Conservation (phyloP, 1,284 basidiomycete genomes). For the Volvariella surrecta region DNA sequence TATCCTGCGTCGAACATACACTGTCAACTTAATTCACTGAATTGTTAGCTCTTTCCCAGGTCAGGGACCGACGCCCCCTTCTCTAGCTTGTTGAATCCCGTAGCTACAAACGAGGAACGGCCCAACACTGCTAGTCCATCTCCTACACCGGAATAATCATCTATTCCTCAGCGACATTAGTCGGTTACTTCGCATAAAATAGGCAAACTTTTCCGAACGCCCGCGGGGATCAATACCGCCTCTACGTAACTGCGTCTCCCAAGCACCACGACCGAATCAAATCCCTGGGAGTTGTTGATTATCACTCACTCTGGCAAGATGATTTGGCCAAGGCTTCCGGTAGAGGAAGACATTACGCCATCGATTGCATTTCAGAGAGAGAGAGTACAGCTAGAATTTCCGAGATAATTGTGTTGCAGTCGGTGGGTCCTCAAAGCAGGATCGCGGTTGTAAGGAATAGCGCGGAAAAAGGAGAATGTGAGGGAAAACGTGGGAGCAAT, state of each 20-base stretch:
- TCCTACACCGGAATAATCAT: slow-evolving; percentile 19
- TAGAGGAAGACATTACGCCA: slow-evolving; percentile 20
- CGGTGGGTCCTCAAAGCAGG: slow-evolving; percentile 15
- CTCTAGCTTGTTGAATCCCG: no score
- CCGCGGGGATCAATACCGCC: slow-evolving; percentile 16
- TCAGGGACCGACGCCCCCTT: no score
- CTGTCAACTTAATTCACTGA: no score
- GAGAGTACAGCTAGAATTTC: slow-evolving; percentile 21
- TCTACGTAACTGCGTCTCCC: slow-evolving; percentile 22
- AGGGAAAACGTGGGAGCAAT: slow-evolving; percentile 17
- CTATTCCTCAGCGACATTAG: slow-evolving; percentile 20
- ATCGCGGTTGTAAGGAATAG: slow-evolving; percentile 21
- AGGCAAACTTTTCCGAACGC: slow-evolving; percentile 16
- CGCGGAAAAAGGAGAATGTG: slow-evolving; percentile 18
- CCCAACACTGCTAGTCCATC: no score
- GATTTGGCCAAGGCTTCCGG: slow-evolving; percentile 18
- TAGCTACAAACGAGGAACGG: slow-evolving; percentile 5
- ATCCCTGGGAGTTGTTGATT: slow-evolving; percentile 20
- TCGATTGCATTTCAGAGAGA: slow-evolving; percentile 26
- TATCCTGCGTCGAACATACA: no score
- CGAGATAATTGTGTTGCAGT: slow-evolving; percentile 13
- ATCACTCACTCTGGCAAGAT: slow-evolving; percentile 20
- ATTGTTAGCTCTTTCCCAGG: no score
- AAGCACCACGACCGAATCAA: slow-evolving; percentile 19
- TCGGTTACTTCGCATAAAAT: slow-evolving; percentile 21